phyloP scores from a whole-genome alignment of 1,139 yeast species.

The Kodamaea derodonti region DNA sequence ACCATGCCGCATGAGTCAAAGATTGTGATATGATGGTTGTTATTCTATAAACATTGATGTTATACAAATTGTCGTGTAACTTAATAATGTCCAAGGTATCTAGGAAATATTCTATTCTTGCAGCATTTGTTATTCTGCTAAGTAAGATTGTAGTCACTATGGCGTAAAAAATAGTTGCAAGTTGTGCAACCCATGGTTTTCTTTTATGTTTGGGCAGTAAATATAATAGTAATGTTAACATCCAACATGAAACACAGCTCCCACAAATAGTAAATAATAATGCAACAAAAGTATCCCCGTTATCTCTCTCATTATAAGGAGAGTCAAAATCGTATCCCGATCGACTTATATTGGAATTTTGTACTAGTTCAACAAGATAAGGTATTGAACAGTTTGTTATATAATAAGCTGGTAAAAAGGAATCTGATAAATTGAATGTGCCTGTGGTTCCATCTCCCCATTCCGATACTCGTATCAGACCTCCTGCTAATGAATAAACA shows the following conservation, averaged over 20 bases:
- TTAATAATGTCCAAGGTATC: slow-evolving; percentile 37
- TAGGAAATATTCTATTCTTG: slow-evolving; percentile 31
- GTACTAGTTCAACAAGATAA: slow-evolving; percentile 12
- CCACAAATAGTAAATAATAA: slow-evolving; percentile 39
- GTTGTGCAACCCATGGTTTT: slow-evolving; percentile 44
- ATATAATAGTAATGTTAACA: slow-evolving; percentile 44
- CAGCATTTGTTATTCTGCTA: slow-evolving; percentile 29
- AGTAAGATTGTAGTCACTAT: slow-evolving; percentile 41
- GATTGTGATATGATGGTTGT: slow-evolving; percentile 29
- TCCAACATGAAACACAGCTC: slow-evolving; percentile 47
- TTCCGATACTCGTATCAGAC: slow-evolving; percentile 20
- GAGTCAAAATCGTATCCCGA: slow-evolving; percentile 4
- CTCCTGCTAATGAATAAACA: slow-evolving; percentile 35
- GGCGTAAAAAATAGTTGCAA: slow-evolving; percentile 45
- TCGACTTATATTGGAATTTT: slow-evolving; percentile 4
- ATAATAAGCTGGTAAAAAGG: slow-evolving; percentile 39
- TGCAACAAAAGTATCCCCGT: slow-evolving; percentile 46
- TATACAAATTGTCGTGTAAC: slow-evolving; percentile 28
- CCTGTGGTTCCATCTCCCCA: background rate
- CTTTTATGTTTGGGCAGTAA: slow-evolving; percentile 42
- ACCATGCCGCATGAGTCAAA: slow-evolving; percentile 37
- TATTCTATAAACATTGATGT: slow-evolving; percentile 25
- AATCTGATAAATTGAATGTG: slow-evolving; percentile 12
- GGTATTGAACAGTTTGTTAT: slow-evolving; percentile 38
- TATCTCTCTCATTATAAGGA: slow-evolving; percentile 28